Base-by-base conservation (phyloP, 768 basidiomycete genomes). In the Hebeloma cylindrosporum region DNA sequence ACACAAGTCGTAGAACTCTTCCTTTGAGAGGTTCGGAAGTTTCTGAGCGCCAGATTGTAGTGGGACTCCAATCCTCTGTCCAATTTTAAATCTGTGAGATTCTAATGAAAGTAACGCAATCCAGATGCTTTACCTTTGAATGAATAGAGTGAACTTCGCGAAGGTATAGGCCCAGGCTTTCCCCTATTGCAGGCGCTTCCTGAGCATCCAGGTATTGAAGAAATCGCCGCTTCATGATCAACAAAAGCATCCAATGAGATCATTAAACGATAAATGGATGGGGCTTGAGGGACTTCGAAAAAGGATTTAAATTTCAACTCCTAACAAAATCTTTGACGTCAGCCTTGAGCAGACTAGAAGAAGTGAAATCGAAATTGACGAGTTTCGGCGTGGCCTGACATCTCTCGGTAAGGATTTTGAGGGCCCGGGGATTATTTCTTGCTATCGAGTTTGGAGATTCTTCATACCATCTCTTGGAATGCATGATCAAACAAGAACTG, bases 1-100 rank as follows among this genome's bases (percentile, higher is more conserved):
- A 72, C 72, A 69, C 0, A 66, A 51, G 36, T 66, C 61, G 45
- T 73, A 72, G 44, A 69, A 73, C 31, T 66, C 65, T 18, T 67
- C 59, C 41, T 60, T 68, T 3, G 66, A 60, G 7, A 71, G 45
- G 43, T 69, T 53, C 9, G 67, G 71, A 13, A 72, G 47, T 39
- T 59, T 64, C 36, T 63, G 63, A 4, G 59, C 35, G 5, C 54
- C 42, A 3, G 59, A 48, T 26, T 65, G 52, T 22, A 70, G 52
- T 7, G 61, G 52, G 17, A 69, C 52, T 10, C 69, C 71, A 13
- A 65, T 60, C 53, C 69, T 62, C 71, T 71, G 45, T 11, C 34
- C 3, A 9, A 5, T 35, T 32, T 28, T 16, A 31, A 10, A 27
- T 14, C 26, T 21, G 7, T 26, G 20, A 42, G 43, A 17, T 14